A percentile compares a stretch with the other conserved stretches of the same genome.
phyloP scores from a whole-genome alignment of 768 basidiomycete genomes.

The Boletales sp. region DNA sequence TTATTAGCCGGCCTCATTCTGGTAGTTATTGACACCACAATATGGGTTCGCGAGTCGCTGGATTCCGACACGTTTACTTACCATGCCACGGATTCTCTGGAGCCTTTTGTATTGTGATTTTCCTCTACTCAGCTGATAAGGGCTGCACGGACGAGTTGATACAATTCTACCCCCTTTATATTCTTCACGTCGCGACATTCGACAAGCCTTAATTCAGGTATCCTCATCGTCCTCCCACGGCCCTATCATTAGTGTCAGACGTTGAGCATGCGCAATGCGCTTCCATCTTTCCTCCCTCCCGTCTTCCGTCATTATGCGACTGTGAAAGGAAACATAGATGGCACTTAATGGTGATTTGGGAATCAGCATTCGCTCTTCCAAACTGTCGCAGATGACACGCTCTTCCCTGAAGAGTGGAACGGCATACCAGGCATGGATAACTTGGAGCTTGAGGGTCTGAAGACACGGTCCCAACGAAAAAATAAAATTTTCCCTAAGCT shows the following conservation, averaged over 20 bases:
- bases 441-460: constrained; percentile 33
- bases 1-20: constrained; percentile 37
- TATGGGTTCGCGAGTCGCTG: not conserved
- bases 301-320: constrained; percentile 18
- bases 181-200: not conserved
- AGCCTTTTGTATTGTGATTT: constrained; percentile 5
- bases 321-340: constrained; percentile 18
- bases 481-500: constrained; percentile 32
- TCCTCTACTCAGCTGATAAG: no score
- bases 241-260: constrained; percentile 22
- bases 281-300: constrained; percentile 23
- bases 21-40: constrained; percentile 37
- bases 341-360: constrained; percentile 4
- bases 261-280: constrained; percentile 20
- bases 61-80: not conserved
- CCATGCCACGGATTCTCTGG: constrained; percentile 5
- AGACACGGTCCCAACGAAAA: constrained; percentile 26
- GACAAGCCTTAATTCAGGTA: constrained; percentile 1
- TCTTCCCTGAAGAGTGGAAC: constrained; percentile 30
- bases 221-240: constrained; percentile 28
- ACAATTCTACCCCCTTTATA: not conserved
- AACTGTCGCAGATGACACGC: constrained; percentile 25
- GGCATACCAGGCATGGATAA: constrained; percentile 35
- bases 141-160: not conserved
- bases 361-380: constrained; percentile 24